These are phyloP conservation scores for Mallotus repandus DNA, from an alignment of 441 rosid species.

Conservation along the genomic window DNA sequence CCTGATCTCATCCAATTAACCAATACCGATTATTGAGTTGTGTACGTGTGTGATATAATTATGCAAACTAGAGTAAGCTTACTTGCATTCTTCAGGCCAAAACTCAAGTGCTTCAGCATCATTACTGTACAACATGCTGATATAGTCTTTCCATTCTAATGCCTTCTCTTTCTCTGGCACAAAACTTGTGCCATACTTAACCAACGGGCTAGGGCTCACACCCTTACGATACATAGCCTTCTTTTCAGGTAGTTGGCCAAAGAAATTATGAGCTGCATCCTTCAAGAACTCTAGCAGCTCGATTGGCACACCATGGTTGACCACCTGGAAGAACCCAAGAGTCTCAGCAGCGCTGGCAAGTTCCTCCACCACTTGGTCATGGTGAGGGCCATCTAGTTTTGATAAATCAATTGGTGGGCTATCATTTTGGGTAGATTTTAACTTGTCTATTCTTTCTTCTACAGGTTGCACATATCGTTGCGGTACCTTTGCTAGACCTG, in stretches of 20 bases:
- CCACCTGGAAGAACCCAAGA: constrained; percentile 59
- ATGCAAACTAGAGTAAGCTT: background rate
- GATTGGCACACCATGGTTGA: constrained; percentile 54
- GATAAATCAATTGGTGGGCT: constrained; percentile 48
- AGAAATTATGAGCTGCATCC: constrained; percentile 44
- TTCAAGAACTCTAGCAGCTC: constrained; percentile 46
- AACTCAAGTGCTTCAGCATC: constrained; percentile 54
- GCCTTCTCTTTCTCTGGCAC: constrained; percentile 59
- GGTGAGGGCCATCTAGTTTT: constrained; percentile 43
- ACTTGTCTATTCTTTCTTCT: constrained; percentile 44
- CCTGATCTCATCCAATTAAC: too few relatives aligned
- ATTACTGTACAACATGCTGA: constrained; percentile 48
- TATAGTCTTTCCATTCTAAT: constrained; percentile 62
- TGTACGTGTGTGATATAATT: too few relatives aligned
- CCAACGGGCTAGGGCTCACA: constrained; percentile 51
- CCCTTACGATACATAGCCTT: constrained; percentile 42
- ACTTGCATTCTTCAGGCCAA: constrained; percentile 59
- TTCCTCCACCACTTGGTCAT: constrained; percentile 35
- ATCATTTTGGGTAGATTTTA: constrained; percentile 21
- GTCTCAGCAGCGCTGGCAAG: constrained; percentile 48
- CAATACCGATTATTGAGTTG: too few relatives aligned
- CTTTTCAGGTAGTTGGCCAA: constrained; percentile 36
- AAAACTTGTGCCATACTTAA: constrained; percentile 57
- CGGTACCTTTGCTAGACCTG: constrained; percentile 47
- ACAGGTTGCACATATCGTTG: constrained; percentile 45